Conservation (phyloP, 2,329 filamentous ascomycete genomes). For the Verticillium isaacii region DNA sequence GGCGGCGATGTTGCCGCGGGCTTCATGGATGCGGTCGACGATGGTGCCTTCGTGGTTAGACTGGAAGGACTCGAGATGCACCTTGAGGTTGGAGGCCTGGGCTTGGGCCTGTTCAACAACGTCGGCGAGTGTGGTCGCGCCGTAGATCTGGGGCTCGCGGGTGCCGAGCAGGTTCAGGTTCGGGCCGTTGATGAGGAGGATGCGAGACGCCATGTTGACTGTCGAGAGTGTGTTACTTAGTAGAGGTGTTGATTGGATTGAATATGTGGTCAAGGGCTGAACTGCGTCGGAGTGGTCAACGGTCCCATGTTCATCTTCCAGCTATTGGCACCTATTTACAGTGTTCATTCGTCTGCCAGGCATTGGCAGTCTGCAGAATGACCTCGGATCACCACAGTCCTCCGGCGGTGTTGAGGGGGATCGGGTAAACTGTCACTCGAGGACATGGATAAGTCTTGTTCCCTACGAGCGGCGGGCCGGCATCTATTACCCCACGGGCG, state of each 20-base stretch:
- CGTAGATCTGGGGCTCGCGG: slow-evolving; percentile 70
- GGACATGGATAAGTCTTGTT: slow-evolving; percentile 6
- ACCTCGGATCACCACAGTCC: background rate
- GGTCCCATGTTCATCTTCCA: too few relatives aligned
- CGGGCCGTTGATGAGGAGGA: slow-evolving; percentile 76
- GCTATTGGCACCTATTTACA: background rate
- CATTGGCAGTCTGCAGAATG: background rate
- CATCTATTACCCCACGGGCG: background rate
- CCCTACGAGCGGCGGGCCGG: background rate
- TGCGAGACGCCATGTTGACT: slow-evolving; percentile 31
- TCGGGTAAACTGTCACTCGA: background rate
- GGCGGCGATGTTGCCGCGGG: slow-evolving; percentile 52
- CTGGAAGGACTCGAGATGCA: slow-evolving; percentile 50
- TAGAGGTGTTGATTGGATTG: background rate
- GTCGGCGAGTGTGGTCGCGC: slow-evolving; percentile 61
- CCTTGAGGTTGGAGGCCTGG: slow-evolving; percentile 43
- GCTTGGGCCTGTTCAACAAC: slow-evolving; percentile 45
- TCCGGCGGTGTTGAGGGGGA: background rate
- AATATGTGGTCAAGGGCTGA: background rate
- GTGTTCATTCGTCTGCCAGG: background rate
- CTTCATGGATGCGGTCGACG: slow-evolving; percentile 68
- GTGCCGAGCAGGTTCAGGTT: slow-evolving; percentile 78
- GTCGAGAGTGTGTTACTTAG: background rate
- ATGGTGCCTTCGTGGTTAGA: slow-evolving; percentile 76
- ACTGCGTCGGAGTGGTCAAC: too few relatives aligned